Evolutionary conservation across 768 basidiomycete species (phyloP).

Genomic region (Saitozyma sp.): DNA sequence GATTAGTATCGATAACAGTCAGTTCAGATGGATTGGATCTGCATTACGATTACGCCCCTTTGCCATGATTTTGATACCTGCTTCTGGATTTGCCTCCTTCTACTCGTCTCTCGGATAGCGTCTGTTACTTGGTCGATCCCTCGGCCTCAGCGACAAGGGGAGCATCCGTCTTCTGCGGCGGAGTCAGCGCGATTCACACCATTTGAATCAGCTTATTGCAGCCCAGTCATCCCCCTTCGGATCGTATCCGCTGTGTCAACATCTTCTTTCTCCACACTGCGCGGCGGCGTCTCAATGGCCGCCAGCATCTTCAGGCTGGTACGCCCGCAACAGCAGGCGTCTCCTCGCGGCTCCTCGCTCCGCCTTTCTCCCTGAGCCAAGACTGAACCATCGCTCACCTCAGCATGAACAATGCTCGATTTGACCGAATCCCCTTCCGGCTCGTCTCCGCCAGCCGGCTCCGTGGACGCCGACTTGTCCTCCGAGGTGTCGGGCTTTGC

Average conservation of each 20-base stretch:
- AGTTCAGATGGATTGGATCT: no score
- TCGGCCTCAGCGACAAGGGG: conserved; percentile 15
- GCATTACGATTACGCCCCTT: no score
- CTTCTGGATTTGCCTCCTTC: not conserved
- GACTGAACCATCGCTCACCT: not conserved
- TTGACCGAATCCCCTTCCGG: conserved; percentile 4
- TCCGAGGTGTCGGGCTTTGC: not conserved
- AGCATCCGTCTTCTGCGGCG: conserved; percentile 12
- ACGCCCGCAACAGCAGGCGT: no score
- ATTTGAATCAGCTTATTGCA: no score
- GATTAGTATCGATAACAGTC: not conserved
- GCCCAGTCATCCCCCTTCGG: no score
- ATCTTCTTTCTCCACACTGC: no score
- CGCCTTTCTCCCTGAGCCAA: no score
- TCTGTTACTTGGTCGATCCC: conserved; percentile 7
- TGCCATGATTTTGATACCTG: not conserved
- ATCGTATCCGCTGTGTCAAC: no score
- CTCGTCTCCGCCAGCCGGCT: not conserved
- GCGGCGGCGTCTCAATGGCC: no score
- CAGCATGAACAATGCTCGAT: not conserved
- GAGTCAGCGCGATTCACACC: no score
- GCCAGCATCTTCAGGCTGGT: not conserved
- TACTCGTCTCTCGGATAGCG: no score
- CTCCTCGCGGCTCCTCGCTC: no score
- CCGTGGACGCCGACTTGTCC: not conserved